Conservation (phyloP, 345 rosid genomes). For the Toxicodendron radicans region DNA sequence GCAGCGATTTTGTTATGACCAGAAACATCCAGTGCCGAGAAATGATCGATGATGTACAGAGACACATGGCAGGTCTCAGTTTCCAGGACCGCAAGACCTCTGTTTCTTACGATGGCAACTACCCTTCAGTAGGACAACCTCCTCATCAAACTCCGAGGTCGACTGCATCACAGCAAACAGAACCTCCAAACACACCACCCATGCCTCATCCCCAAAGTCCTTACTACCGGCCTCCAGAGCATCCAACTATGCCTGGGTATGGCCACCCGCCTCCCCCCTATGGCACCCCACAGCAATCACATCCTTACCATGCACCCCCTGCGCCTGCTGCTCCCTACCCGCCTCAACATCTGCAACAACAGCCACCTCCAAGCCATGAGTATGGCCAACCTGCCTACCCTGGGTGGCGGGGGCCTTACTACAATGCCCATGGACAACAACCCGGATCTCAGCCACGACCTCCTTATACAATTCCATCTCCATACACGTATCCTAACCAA, state of each 20-base stretch:
- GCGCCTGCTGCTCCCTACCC: conserved; percentile 51
- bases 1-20: conserved; percentile 97
- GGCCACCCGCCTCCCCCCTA: conserved; percentile 54
- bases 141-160: conserved; percentile 51
- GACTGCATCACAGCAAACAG: conserved; percentile 43
- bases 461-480: conserved; percentile 72
- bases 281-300: conserved; percentile 46
- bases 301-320: conserved; percentile 58
- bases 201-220: conserved; percentile 51
- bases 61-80: conserved; percentile 82
- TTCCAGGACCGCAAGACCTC: conserved; percentile 78
- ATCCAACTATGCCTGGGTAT: conserved; percentile 57
- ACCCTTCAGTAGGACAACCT: conserved; percentile 68
- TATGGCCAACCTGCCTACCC: conserved; percentile 85
- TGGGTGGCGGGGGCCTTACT: conserved; percentile 91
- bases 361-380: conserved; percentile 58
- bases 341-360: conserved; percentile 59
- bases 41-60: conserved; percentile 96
- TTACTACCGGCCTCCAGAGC: conserved; percentile 75
- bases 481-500: conserved; percentile 75
- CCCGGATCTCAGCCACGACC: conserved; percentile 69
- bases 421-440: conserved; percentile 72
- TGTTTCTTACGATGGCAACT: conserved; percentile 46
- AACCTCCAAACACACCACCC: conserved; percentile 44
- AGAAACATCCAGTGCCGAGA: conserved; percentile 95